phyloP scores from a whole-genome alignment of 2,329 filamentous ascomycete species.

The Penicillium sp. region DNA sequence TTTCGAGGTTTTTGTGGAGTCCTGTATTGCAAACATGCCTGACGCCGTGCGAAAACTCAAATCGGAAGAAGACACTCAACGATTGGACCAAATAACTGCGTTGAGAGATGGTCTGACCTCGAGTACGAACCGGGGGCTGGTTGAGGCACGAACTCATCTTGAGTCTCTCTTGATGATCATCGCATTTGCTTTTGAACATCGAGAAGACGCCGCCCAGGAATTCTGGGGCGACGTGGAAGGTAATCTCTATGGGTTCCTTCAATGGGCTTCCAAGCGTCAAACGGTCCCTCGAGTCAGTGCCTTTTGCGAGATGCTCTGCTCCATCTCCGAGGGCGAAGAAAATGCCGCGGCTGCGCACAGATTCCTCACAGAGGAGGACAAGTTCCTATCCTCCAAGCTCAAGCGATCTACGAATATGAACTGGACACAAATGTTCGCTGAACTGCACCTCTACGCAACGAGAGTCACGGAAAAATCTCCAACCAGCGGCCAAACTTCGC shows the following conservation, averaged over 20 bases:
- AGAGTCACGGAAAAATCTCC: slow-evolving; percentile 74
- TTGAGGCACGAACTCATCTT: slow-evolving; percentile 60
- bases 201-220: slow-evolving; percentile 77
- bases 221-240: slow-evolving; percentile 94
- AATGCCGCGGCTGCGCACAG: slow-evolving; percentile 84
- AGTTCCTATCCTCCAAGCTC: slow-evolving; percentile 73
- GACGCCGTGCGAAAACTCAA: slow-evolving; percentile 85
- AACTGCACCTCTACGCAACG: slow-evolving; percentile 79
- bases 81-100: slow-evolving; percentile 48
- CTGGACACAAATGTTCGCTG: slow-evolving; percentile 90
- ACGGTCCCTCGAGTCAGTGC: slow-evolving; percentile 95
- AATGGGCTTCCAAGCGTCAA: slow-evolving; percentile 93
- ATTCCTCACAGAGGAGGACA: slow-evolving; percentile 85
- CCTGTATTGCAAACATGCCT: slow-evolving; percentile 92
- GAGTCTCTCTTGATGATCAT: slow-evolving; percentile 93
- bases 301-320: slow-evolving; percentile 94
- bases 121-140: slow-evolving; percentile 41
- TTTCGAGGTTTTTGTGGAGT: slow-evolving; percentile 83
- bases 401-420: slow-evolving; percentile 82
- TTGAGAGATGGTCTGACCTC: slow-evolving; percentile 46
- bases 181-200: slow-evolving; percentile 84
- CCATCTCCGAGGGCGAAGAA: slow-evolving; percentile 78
- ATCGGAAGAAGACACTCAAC: slow-evolving; percentile 84
- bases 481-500: slow-evolving; percentile 42
- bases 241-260: slow-evolving; percentile 90